These are phyloP conservation scores for Bocquillonia castaneifolia DNA, from an alignment of 441 rosid species.

Conservation along the genomic window DNA sequence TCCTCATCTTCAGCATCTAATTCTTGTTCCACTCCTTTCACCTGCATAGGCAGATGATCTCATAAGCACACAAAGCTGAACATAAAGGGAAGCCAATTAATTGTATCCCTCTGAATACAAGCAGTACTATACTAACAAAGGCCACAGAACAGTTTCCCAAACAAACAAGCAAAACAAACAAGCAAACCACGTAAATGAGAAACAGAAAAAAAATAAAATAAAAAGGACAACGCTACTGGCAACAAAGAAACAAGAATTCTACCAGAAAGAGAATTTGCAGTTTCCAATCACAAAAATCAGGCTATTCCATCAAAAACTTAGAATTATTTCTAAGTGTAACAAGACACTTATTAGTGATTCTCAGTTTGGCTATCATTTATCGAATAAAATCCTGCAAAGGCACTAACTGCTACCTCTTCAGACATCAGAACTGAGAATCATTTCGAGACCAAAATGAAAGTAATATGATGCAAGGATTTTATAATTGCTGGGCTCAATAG, in stretches of 20 bases:
- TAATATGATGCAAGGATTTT: background rate
- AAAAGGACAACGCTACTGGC: background rate
- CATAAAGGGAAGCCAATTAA: background rate
- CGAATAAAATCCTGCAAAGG: background rate
- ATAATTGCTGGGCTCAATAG: background rate
- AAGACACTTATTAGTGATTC: too few relatives aligned
- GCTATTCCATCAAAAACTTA: too few relatives aligned
- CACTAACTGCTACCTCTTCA: background rate
- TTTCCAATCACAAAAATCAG: background rate
- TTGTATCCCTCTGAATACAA: background rate
- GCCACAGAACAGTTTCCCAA: conserved; percentile 8
- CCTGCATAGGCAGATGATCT: conserved; percentile 40
- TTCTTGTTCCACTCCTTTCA: conserved; percentile 82
- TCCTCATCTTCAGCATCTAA: conserved; percentile 68
- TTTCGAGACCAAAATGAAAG: background rate
- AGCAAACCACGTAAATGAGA: too few relatives aligned
- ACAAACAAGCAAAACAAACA: too few relatives aligned
- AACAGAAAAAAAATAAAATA: background rate
- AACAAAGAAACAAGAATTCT: background rate
- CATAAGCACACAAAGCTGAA: conserved; percentile 9
- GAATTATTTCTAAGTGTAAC: too few relatives aligned
- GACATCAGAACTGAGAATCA: background rate
- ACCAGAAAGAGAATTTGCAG: background rate
- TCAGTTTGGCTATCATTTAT: too few relatives aligned
- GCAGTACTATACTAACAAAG: background rate